phyloP scores from a whole-genome alignment of 202 grass and related monocot species.

The Schoenoplectus triqueter region DNA sequence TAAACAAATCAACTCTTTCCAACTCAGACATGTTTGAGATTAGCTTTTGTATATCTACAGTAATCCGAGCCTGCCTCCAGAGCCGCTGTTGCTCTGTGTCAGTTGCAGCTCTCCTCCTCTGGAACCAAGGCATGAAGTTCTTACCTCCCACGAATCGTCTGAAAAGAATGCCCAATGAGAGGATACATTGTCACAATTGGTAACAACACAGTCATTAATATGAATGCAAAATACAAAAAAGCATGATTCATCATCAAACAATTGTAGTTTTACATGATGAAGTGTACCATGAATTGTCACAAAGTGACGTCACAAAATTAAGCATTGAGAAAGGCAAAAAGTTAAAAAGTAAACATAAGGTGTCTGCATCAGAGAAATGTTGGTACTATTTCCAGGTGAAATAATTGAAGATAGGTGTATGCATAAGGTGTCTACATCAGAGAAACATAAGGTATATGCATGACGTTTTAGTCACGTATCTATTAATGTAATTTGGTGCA shows the following conservation, averaged over 20 bases:
- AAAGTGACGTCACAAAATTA: constrained; percentile 16
- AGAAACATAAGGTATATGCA: not conserved
- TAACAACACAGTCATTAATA: not conserved
- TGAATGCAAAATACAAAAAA: constrained; percentile 4
- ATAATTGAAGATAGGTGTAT: not conserved
- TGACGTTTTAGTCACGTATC: not conserved
- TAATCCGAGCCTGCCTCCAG: constrained; percentile 87
- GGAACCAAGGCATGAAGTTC: constrained; percentile 98
- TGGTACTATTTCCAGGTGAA: not conserved
- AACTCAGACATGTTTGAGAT: constrained; percentile 86
- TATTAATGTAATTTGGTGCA: not conserved
- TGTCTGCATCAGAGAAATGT: not conserved
- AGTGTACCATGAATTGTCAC: not conserved
- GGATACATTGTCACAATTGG: not conserved
- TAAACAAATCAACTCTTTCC: constrained; percentile 95
- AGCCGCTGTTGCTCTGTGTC: constrained; percentile 83
- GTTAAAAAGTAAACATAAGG: not conserved
- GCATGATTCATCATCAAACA: constrained; percentile 6
- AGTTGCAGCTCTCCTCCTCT: constrained; percentile 69
- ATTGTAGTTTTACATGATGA: not conserved
- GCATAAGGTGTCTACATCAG: too few relatives aligned
- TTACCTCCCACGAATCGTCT: constrained; percentile 83
- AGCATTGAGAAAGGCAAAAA: not conserved
- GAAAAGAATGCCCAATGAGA: constrained; percentile 25
- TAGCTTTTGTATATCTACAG: constrained; percentile 69